Evolutionary conservation across 768 basidiomycete species (phyloP), one percentile per base, ranked within the genome.

Genomic region (Lactifluus volemus): DNA sequence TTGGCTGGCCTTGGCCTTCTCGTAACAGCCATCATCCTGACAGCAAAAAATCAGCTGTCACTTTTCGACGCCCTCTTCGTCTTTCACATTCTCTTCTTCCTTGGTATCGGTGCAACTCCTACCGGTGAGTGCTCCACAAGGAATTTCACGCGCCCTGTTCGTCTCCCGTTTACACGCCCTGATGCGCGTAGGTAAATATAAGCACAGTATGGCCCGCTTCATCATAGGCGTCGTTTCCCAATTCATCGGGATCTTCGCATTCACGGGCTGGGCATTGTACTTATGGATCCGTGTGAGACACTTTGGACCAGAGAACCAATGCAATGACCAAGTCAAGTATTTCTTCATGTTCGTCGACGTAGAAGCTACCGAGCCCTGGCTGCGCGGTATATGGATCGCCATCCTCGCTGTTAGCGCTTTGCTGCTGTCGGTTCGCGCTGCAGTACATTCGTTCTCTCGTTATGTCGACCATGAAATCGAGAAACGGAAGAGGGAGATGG

Each of bases 41-140:
- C 55, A 36, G 17, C 15, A 15, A 4, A 8, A 6, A 32, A 49
- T 0, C 3, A 63, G 7, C 19, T 64, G 47, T 57, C 61, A 2
- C 51, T 63, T 9, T 64, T 62, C 25, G 19, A 64, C 9, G 61
- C 45, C 2, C 12, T 63, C 39, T 62, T 63, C 55, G 29, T 51
- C 50, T 32, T 63, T 4, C 63, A 64, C 5, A 41, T 63, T 0
- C 45, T 63, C 7, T 63, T 63, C 12, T 64, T 64, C 60, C 60
- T 64, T 14, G 50, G 60, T 8, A 56, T 38, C 11, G 50, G 63
- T 32, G 25, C 30, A 15, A 30, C 59, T 21, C 49, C 61, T 21
- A 6, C 41, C 32, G 60, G 61, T 62, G 34, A 57, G 55, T 56
- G 25, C 21, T 21, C 8, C 25, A 25, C 25, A 2, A 7, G 19